Conservation (phyloP, 2,329 filamentous ascomycete species). For the Aspergillus clavatus region DNA sequence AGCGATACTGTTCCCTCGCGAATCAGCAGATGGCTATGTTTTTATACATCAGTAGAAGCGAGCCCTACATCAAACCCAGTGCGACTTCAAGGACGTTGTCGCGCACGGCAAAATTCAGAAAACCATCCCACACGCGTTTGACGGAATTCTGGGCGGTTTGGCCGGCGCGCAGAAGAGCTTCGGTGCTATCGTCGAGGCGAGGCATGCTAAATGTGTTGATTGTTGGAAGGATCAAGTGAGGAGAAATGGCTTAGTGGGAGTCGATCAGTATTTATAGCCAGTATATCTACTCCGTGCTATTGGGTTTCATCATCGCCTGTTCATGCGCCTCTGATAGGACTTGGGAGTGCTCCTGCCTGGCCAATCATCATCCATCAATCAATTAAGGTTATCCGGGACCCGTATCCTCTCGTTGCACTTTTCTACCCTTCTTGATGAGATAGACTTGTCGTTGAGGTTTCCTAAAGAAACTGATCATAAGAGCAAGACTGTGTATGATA, state of each 20-base stretch:
- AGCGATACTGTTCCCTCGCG: conserved; percentile 55
- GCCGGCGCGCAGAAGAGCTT: conserved; percentile 34
- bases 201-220: conserved; percentile 18
- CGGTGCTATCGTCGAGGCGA: conserved; percentile 26
- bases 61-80: conserved; percentile 64
- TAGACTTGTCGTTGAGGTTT: too few species aligned
- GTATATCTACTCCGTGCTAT: too few species aligned
- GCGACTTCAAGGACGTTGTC: conserved; percentile 73
- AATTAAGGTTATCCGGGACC: not conserved
- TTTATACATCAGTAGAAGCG: not conserved
- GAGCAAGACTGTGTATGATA: too few species aligned
- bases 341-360: not conserved
- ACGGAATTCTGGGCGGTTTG: conserved; percentile 42
- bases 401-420: too few species aligned
- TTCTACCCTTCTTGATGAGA: too few species aligned
- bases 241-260: not conserved
- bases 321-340: not conserved
- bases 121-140: conserved; percentile 55
- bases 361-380: not conserved
- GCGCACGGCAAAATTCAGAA: conserved; percentile 67
- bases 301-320: not conserved
- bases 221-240: not conserved
- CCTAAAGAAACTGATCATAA: too few species aligned
- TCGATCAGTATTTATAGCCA: not conserved
- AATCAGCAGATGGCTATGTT: not conserved